Evolutionary conservation across 2,329 filamentous ascomycete species (phyloP).

Genomic region (Colletotrichum falcatum): DNA sequence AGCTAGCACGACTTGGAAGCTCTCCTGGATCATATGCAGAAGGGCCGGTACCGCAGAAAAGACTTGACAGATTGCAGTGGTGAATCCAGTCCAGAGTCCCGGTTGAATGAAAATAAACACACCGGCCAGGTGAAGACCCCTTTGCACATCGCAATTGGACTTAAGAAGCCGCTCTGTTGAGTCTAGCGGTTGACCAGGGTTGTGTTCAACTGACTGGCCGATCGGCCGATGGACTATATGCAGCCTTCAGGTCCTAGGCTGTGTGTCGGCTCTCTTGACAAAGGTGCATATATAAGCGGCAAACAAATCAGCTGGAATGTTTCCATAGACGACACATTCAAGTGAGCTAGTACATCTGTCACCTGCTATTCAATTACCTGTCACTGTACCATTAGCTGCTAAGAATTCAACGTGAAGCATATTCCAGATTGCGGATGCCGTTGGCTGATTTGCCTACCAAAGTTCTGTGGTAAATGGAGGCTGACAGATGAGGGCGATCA

Average conservation of each 20-base stretch:
- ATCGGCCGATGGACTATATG: too few species aligned
- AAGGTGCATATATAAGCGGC: too few species aligned
- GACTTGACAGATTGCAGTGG: not conserved
- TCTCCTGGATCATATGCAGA: not conserved
- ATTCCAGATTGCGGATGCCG: not conserved
- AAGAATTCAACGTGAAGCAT: too few species aligned
- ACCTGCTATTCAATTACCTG: not conserved
- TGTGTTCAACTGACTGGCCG: too few species aligned
- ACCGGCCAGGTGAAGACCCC: not conserved
- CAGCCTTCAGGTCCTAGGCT: too few species aligned
- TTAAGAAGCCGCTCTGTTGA: too few species aligned
- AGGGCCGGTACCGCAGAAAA: not conserved
- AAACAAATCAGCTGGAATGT: not conserved
- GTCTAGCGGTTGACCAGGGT: too few species aligned
- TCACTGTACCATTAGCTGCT: not conserved
- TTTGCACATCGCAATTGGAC: too few species aligned
- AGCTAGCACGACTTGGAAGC: too few species aligned
- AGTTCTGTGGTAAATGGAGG: not conserved
- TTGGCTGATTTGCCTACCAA: not conserved
- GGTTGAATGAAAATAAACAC: not conserved
- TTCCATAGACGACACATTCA: too few species aligned
- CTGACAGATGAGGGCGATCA: not conserved
- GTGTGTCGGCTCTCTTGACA: too few species aligned
- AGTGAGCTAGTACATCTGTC: not conserved
- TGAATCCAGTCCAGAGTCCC: not conserved